Conservation (phyloP, 768 basidiomycete genomes). For the Termitomyces sp. region DNA sequence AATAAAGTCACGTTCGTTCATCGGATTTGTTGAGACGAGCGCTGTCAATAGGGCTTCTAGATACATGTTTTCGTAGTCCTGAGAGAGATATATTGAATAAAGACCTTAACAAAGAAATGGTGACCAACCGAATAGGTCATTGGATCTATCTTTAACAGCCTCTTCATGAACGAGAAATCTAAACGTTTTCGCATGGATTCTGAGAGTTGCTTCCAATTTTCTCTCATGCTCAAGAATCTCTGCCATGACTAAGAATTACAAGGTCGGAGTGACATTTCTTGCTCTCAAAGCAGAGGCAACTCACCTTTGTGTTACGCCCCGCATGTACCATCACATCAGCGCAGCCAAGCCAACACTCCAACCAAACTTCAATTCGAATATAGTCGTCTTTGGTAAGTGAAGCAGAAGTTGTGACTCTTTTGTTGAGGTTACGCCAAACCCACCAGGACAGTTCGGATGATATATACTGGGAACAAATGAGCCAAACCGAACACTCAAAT, state of each 20-base stretch:
- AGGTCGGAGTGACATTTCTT: not conserved
- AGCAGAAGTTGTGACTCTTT: conserved; percentile 39
- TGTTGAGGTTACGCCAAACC: conserved; percentile 42
- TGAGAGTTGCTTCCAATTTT: conserved; percentile 47
- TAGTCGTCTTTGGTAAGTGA: conserved; percentile 17
- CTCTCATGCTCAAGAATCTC: conserved; percentile 46
- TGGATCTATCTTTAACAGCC: conserved; percentile 57
- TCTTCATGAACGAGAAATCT: conserved; percentile 60
- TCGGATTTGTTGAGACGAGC: conserved; percentile 44
- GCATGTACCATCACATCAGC: conserved; percentile 53
- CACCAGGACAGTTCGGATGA: conserved; percentile 20
- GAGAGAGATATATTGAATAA: conserved; percentile 3
- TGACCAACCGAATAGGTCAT: conserved; percentile 54
- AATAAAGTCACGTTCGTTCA: conserved; percentile 59
- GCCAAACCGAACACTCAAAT: not conserved
- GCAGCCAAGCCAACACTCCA: conserved; percentile 76
- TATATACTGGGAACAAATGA: conserved; percentile 15
- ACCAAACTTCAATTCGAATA: conserved; percentile 51
- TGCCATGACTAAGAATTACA: conserved; percentile 54
- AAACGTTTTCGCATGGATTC: conserved; percentile 47
- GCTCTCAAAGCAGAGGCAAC: conserved; percentile 4
- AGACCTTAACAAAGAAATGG: not conserved
- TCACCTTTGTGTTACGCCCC: conserved; percentile 21
- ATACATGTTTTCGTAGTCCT: conserved; percentile 52
- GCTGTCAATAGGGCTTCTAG: conserved; percentile 53